A percentile compares a stretch with the other conserved stretches of the same genome.
These are phyloP conservation scores for Physaria fendleri DNA, from an alignment of 345 rosid species.

Conservation along the genomic window DNA sequence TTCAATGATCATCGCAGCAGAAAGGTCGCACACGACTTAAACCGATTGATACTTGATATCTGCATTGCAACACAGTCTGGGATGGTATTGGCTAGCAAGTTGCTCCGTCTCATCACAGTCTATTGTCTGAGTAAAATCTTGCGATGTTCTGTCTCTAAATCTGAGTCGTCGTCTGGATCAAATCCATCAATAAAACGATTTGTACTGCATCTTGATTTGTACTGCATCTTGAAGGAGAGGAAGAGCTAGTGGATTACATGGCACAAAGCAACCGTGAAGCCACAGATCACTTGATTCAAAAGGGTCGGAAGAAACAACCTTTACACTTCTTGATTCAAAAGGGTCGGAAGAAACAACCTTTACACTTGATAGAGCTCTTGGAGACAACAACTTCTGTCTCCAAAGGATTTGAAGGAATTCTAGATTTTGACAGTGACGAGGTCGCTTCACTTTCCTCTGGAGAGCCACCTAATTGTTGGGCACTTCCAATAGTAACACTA, in stretches of 20 bases:
- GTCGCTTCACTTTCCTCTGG: constrained; percentile 40
- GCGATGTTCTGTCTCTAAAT: constrained; percentile 23
- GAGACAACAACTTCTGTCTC: constrained; percentile 36
- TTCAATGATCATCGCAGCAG: constrained; percentile 33
- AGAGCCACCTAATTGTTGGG: constrained; percentile 70
- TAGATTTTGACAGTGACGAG: constrained; percentile 48
- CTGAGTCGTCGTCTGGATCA: constrained; percentile 34
- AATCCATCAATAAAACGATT: constrained; percentile 32
- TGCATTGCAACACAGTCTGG: constrained; percentile 51
- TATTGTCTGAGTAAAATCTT: constrained; percentile 34
- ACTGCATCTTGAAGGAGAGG: constrained; percentile 86
- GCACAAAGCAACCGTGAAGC: constrained; percentile 54
- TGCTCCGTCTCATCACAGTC: constrained; percentile 43
- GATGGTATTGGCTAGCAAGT: constrained; percentile 59
- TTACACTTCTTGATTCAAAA: too few relatives aligned
- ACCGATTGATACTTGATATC: constrained; percentile 30
- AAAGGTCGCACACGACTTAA: constrained; percentile 39
- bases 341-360: constrained; percentile 57
- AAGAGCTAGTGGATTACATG: constrained; percentile 47
- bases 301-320: constrained; percentile 47
- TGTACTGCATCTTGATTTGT: too few relatives aligned
- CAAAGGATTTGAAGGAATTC: constrained; percentile 47
- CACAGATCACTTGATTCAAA: constrained; percentile 47
- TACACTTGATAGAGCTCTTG: constrained; percentile 45
- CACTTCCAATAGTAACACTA: constrained; percentile 67